A percentile compares a stretch with the other conserved stretches of the same genome.
These are phyloP conservation scores for Xylariaceae sp. DNA, from an alignment of 2,329 filamentous ascomycete genomes.

Conservation along the genomic window DNA sequence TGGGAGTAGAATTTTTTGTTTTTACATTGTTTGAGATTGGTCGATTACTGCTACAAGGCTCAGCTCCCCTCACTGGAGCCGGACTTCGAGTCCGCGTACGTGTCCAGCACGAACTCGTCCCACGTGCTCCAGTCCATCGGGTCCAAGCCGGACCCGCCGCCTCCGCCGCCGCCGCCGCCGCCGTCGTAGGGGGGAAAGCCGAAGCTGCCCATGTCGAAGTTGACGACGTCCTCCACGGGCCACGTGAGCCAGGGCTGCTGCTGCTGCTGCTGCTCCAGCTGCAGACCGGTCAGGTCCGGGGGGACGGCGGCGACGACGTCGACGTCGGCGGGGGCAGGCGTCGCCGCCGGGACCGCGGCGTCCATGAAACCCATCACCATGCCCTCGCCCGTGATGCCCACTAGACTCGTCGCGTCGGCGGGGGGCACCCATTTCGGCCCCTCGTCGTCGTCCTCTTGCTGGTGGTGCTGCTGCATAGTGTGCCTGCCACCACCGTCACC, in stretches of 20 bases:
- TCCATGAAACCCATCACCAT: background rate
- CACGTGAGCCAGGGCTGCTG: too few species aligned
- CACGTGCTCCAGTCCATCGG: conserved; percentile 33
- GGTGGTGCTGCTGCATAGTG: too few species aligned
- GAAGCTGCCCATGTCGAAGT: conserved; percentile 16
- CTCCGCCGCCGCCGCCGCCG: conserved; percentile 4
- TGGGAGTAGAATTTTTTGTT: conserved; percentile 5
- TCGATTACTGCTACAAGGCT: conserved; percentile 4
- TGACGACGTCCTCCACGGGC: conserved; percentile 17
- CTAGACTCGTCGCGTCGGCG: too few species aligned
- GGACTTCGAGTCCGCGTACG: conserved; percentile 24
- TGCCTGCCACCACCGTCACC: too few species aligned
- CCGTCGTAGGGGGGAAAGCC: conserved; percentile 3
- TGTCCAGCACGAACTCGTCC: conserved; percentile 38
- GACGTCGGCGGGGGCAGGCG: background rate
- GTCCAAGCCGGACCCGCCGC: too few species aligned
- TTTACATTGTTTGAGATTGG: conserved; percentile 3
- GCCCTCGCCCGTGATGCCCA: background rate
- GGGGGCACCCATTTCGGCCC: too few species aligned
- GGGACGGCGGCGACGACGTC: background rate
- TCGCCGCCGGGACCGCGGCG: too few species aligned
- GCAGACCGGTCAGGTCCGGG: background rate
- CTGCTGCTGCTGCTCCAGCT: too few species aligned
- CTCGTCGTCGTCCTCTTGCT: too few species aligned
- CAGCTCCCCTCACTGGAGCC: conserved; percentile 17